Conservation (phyloP, 441 rosid species). For the Macaranga tanarius region DNA sequence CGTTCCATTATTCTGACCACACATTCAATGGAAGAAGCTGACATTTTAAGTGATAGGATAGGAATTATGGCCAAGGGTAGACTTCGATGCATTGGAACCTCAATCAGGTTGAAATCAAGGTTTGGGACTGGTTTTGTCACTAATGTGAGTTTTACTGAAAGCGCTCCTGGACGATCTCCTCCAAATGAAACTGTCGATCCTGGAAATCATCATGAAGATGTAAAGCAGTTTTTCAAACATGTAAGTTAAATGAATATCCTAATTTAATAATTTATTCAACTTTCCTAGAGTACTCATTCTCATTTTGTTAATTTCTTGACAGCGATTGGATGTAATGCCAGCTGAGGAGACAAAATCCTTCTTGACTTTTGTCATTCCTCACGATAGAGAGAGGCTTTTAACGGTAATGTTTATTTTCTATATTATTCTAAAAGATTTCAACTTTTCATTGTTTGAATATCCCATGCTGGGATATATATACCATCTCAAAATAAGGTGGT, state of each 20-base stretch:
- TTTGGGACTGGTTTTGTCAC: constrained; percentile 86
- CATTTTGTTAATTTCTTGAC: constrained; percentile 27
- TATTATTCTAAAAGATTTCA: not conserved
- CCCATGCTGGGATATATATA: too few relatives aligned
- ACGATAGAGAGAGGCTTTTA: constrained; percentile 61
- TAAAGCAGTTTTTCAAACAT: constrained; percentile 66
- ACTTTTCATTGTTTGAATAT: not conserved
- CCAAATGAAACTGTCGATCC: constrained; percentile 25
- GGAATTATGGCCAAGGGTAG: constrained; percentile 98
- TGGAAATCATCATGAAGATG: constrained; percentile 39
- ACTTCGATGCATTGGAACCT: constrained; percentile 82
- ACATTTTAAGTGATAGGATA: constrained; percentile 82
- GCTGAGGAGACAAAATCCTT: constrained; percentile 71
- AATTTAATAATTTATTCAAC: constrained; percentile 8
- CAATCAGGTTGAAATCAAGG: constrained; percentile 79
- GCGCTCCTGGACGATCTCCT: constrained; percentile 40
- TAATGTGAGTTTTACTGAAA: constrained; percentile 63
- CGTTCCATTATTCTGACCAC: constrained; percentile 84
- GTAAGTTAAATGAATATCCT: constrained; percentile 38
- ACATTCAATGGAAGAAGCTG: constrained; percentile 98
- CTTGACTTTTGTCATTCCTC: constrained; percentile 85
- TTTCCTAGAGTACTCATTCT: constrained; percentile 18
- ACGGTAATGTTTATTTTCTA: constrained; percentile 38
- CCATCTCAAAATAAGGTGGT: not conserved
- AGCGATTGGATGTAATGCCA: constrained; percentile 64